Evolutionary conservation across 306 rosid genomes (phyloP).

Genomic region (Oxytropis ochrocephala): DNA sequence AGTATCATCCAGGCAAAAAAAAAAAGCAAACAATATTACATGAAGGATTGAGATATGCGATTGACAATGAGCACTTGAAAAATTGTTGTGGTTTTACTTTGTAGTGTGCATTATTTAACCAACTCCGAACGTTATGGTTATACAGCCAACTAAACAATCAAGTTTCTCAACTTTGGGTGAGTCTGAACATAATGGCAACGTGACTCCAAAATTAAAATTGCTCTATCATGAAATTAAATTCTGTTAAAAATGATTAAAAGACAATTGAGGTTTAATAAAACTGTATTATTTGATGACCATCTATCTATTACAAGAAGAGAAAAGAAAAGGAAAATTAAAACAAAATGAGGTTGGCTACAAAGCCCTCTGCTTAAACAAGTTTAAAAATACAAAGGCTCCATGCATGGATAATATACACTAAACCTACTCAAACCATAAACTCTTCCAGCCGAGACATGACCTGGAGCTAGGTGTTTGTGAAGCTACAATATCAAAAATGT

Average conservation of each 20-base stretch:
- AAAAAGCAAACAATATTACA: too few relatives aligned
- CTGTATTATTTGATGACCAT: slow-evolving; percentile 33
- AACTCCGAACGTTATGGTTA: background rate
- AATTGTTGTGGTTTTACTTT: background rate
- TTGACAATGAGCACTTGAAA: too few relatives aligned
- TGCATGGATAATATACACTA: slow-evolving; percentile 38
- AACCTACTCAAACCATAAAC: slow-evolving; percentile 15
- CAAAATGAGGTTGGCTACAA: slow-evolving; percentile 16
- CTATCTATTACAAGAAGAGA: slow-evolving; percentile 27
- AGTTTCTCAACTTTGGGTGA: background rate
- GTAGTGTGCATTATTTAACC: background rate
- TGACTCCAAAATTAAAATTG: background rate
- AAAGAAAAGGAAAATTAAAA: background rate
- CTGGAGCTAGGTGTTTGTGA: slow-evolving; percentile 16
- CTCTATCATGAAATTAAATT: background rate
- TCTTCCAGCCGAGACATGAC: slow-evolving; percentile 21
- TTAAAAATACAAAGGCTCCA: slow-evolving; percentile 37
- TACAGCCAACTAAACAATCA: background rate
- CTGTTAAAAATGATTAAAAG: background rate
- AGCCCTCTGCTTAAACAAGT: slow-evolving; percentile 29
- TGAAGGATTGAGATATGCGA: too few relatives aligned
- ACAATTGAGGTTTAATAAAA: background rate
- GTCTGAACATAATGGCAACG: background rate
- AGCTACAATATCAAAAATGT: slow-evolving; percentile 49
- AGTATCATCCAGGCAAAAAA: too few relatives aligned